A percentile compares a stretch with the other conserved stretches of the same genome.
Conservation (phyloP, 768 basidiomycete genomes). For the Hydnum rufescens region DNA sequence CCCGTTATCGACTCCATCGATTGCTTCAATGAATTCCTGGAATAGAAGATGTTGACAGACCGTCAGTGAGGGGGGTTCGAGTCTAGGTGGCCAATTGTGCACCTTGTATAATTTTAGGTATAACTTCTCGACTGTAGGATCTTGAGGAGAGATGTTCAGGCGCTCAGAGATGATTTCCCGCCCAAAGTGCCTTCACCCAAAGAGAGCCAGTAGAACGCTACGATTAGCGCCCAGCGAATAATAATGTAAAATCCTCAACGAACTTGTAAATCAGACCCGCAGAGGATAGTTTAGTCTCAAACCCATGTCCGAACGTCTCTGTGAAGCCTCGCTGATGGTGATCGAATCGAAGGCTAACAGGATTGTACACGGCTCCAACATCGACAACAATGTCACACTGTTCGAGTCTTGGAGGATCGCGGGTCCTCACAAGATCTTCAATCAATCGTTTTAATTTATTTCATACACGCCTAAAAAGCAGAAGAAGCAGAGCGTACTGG, state of each 20-base stretch:
- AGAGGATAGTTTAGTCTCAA: slow-evolving; percentile 72
- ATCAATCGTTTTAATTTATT: not conserved
- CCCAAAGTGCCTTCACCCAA: slow-evolving; percentile 55
- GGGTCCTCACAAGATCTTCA: slow-evolving; percentile 41
- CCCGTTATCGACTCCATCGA: slow-evolving; percentile 93
- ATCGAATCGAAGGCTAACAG: slow-evolving; percentile 60
- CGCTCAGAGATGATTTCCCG: slow-evolving; percentile 58
- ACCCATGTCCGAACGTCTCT: slow-evolving; percentile 77
- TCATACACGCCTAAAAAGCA: not conserved
- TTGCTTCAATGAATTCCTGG: slow-evolving; percentile 82
- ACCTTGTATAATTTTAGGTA: slow-evolving; percentile 87
- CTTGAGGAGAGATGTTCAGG: slow-evolving; percentile 29
- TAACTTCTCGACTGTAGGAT: slow-evolving; percentile 47
- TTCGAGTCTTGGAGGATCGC: slow-evolving; percentile 51
- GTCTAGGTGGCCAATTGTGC: no score
- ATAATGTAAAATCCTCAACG: slow-evolving; percentile 13
- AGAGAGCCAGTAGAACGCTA: not conserved
- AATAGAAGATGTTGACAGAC: not conserved
- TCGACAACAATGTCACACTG: slow-evolving; percentile 90
- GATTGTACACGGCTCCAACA: slow-evolving; percentile 84
- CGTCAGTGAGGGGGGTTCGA: slow-evolving; percentile 1
- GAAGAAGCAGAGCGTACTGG: slow-evolving; percentile 29
- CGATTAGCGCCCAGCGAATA: no score
- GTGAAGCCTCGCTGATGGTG: slow-evolving; percentile 91
- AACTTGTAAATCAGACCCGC: slow-evolving; percentile 95